Evolutionary conservation across 495 filamentous ascomycete species (phyloP).

Genomic region (Talaromyces ruber): DNA sequence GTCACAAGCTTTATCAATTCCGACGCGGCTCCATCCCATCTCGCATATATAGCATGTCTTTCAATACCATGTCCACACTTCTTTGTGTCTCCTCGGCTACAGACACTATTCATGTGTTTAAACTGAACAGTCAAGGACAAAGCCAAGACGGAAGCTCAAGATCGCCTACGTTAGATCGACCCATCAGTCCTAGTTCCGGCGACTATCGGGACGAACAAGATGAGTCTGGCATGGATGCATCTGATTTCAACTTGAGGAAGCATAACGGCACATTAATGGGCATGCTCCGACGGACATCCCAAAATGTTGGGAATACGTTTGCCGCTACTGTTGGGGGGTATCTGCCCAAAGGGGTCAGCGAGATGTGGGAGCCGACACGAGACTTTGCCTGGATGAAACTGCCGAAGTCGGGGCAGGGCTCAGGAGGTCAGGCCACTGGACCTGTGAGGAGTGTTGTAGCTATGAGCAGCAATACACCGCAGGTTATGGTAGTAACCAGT

Average conservation of each 20-base stretch:
- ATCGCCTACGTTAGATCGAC: slow-evolving; percentile 26
- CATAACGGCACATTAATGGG: slow-evolving; percentile 67
- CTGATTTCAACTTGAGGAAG: slow-evolving; percentile 33
- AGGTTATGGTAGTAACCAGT: slow-evolving; percentile 96
- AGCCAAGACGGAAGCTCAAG: slow-evolving; percentile 21
- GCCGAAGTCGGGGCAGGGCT: slow-evolving; percentile 47
- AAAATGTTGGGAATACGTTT: slow-evolving; percentile 84
- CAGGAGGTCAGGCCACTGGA: slow-evolving; percentile 29
- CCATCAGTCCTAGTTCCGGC: slow-evolving; percentile 28
- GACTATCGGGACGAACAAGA: slow-evolving; percentile 29
- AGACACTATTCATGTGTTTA: slow-evolving; percentile 97
- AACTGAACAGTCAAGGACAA: slow-evolving; percentile 44
- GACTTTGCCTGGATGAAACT: slow-evolving; percentile 96
- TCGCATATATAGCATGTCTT: slow-evolving; percentile 97
- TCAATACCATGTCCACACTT: slow-evolving; percentile 87
- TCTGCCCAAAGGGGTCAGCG: slow-evolving; percentile 80
- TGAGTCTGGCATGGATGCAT: slow-evolving; percentile 19
- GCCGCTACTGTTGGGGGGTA: slow-evolving; percentile 86
- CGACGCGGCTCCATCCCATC: slow-evolving; percentile 89
- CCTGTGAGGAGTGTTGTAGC: slow-evolving; percentile 81
- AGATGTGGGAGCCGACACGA: slow-evolving; percentile 93
- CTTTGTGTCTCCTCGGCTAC: slow-evolving; percentile 93
- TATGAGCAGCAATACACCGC: slow-evolving; percentile 84
- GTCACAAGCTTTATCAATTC: slow-evolving; percentile 91
- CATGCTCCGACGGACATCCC: slow-evolving; percentile 92